phyloP scores from a whole-genome alignment of 1,139 yeast species.

The Candida sojae region DNA sequence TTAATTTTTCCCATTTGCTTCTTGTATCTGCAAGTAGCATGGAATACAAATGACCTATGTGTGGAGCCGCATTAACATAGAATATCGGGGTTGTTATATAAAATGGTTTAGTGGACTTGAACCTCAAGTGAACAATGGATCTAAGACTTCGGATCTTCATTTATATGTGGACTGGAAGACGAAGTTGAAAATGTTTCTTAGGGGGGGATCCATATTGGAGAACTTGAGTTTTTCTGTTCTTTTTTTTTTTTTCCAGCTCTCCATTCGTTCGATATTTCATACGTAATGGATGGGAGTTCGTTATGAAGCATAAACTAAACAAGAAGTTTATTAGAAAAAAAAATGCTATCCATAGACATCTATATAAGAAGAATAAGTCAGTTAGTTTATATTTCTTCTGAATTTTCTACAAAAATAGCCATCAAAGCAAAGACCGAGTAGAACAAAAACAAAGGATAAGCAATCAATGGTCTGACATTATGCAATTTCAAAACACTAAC shows the following conservation, averaged over 20 bases:
- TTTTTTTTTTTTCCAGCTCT: not conserved
- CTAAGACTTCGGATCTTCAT: not conserved
- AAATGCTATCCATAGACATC: no score
- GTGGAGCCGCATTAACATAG: slow-evolving; percentile 95
- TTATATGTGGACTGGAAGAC: no score
- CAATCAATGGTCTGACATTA: slow-evolving; percentile 86
- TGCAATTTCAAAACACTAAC: slow-evolving; percentile 81
- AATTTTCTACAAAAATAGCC: slow-evolving; percentile 82
- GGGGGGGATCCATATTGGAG: no score
- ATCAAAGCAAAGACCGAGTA: slow-evolving; percentile 93
- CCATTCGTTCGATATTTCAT: not conserved
- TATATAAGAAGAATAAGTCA: no score
- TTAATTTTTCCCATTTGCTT: slow-evolving; percentile 66
- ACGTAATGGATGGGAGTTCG: no score
- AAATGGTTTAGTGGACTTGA: slow-evolving; percentile 27
- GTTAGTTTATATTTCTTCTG: slow-evolving; percentile 12
- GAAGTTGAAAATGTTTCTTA: no score
- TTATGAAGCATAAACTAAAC: no score
- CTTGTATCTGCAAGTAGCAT: slow-evolving; percentile 82
- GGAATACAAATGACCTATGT: slow-evolving; percentile 89
- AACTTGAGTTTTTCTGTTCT: not conserved
- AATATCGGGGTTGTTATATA: slow-evolving; percentile 92
- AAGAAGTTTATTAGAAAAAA: no score
- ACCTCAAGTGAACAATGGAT: slow-evolving; percentile 2
- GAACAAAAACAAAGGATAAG: slow-evolving; percentile 90